Percentiles rank a stretch among this genome's conserved stretches.
phyloP scores from a whole-genome alignment of 1,139 yeast genomes.

The Debaryomyces coudertii region DNA sequence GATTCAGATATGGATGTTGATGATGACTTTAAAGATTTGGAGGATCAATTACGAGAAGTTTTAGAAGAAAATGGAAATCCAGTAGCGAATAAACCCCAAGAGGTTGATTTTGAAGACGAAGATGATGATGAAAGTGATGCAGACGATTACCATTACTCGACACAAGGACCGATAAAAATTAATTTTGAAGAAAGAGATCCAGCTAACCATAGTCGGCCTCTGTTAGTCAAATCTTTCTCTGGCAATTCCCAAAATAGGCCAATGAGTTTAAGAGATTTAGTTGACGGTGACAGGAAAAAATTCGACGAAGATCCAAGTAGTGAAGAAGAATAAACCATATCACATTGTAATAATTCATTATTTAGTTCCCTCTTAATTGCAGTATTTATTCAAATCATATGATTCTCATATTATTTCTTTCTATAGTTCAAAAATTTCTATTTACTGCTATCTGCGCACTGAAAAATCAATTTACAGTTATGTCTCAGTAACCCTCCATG shows the following conservation, averaged over 20 bases:
- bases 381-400: neutral
- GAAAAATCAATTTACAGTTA: neutral
- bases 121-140: slow-evolving; percentile 34
- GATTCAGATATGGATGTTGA: slow-evolving; percentile 27
- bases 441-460: slow-evolving; percentile 2
- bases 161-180: slow-evolving; percentile 23
- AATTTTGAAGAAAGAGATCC: slow-evolving; percentile 26
- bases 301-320: slow-evolving; percentile 36
- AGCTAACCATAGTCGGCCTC: slow-evolving; percentile 12
- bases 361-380: neutral
- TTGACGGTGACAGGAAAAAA: slow-evolving; percentile 31
- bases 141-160: slow-evolving; percentile 26
- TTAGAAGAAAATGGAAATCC: slow-evolving; percentile 30
- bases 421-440: neutral
- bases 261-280: slow-evolving; percentile 43
- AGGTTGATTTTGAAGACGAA: slow-evolving; percentile 1
- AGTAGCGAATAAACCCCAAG: neutral
- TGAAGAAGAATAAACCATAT: slow-evolving; percentile 40
- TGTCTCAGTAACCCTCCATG: neutral
- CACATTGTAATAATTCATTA: neutral
- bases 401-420: neutral
- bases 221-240: slow-evolving; percentile 15
- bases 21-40: slow-evolving; percentile 50
- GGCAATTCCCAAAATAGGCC: slow-evolving; percentile 28
- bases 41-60: slow-evolving; percentile 48